Percentiles rank a stretch among this genome's conserved stretches.
phyloP scores from a whole-genome alignment of 495 filamentous ascomycete genomes.

The Hypoxylon fuscum region DNA sequence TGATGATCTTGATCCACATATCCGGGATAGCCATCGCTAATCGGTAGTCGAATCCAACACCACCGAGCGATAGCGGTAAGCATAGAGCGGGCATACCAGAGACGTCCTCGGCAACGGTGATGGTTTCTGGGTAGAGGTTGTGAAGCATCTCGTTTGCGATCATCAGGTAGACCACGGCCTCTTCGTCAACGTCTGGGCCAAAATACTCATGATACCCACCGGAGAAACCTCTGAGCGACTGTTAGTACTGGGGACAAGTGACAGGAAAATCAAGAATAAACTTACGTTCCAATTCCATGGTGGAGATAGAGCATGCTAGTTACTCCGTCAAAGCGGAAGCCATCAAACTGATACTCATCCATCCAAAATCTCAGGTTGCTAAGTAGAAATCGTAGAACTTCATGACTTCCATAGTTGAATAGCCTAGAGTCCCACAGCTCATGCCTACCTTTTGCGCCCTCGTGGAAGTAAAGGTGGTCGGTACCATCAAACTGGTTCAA shows the following conservation, averaged over 20 bases:
- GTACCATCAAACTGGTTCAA: slow-evolving; percentile 94
- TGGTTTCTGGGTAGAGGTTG: slow-evolving; percentile 79
- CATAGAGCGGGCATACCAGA: slow-evolving; percentile 98
- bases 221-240: slow-evolving; percentile 79
- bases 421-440: slow-evolving; percentile 95
- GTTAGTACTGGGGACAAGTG: slow-evolving; percentile 6
- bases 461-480: slow-evolving; percentile 96
- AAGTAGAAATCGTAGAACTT: slow-evolving; percentile 91
- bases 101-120: slow-evolving; percentile 96
- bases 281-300: slow-evolving; percentile 97
- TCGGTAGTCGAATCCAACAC: slow-evolving; percentile 96
- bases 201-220: slow-evolving; percentile 99
- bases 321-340: slow-evolving; percentile 97
- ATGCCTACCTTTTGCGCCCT: slow-evolving; percentile 80
- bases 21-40: slow-evolving; percentile 98
- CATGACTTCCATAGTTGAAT: slow-evolving; percentile 96
- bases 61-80: slow-evolving; percentile 82
- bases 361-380: slow-evolving; percentile 99
- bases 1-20: slow-evolving; percentile 98
- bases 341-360: slow-evolving; percentile 97
- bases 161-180: slow-evolving; percentile 95
- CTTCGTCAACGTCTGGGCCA: slow-evolving; percentile 89
- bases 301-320: slow-evolving; percentile 97
- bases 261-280: slow-evolving; percentile 37
- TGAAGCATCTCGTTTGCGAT: slow-evolving; percentile 97